phyloP scores from a whole-genome alignment of 1,284 basidiomycete species.

The Tilletiaria anomala region DNA sequence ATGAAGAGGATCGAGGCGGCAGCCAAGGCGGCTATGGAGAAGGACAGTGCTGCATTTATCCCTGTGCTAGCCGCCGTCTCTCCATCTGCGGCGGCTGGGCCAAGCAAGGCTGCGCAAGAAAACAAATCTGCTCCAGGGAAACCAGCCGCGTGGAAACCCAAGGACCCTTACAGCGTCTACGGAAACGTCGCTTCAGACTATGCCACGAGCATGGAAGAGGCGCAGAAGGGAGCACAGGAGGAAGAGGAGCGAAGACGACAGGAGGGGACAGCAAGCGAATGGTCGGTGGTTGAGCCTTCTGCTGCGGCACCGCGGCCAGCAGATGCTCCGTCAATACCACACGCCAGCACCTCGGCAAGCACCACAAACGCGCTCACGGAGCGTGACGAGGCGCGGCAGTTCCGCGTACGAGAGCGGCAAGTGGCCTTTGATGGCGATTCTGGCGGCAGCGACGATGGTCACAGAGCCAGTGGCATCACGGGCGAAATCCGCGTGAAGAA shows the following conservation, averaged over 20 bases:
- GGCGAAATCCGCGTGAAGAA: too few species aligned
- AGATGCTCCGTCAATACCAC: too few species aligned
- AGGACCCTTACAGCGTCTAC: slow-evolving; percentile 68
- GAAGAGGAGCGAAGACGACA: slow-evolving; percentile 50
- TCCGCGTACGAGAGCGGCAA: too few species aligned
- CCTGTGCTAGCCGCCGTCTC: not conserved
- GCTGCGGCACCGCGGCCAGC: too few species aligned
- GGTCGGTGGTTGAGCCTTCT: slow-evolving; percentile 53
- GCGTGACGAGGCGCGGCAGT: too few species aligned
- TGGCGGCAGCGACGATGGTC: too few species aligned
- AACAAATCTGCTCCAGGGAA: too few species aligned
- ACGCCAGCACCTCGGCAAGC: too few species aligned
- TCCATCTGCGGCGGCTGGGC: not conserved
- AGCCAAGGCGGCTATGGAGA: not conserved
- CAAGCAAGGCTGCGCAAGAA: slow-evolving; percentile 18
- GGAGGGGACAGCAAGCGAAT: slow-evolving; percentile 65
- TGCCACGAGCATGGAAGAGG: slow-evolving; percentile 1
- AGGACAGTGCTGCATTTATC: slow-evolving; percentile 1
- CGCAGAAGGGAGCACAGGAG: slow-evolving; percentile 42
- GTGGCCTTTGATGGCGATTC: too few species aligned
- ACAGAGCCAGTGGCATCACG: too few species aligned
- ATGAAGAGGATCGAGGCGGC: slow-evolving; percentile 74
- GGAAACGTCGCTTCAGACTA: slow-evolving; percentile 61
- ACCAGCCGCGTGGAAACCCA: slow-evolving; percentile 47
- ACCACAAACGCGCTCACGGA: too few species aligned